Conservation (phyloP, 208 protist genomes). For the Naegleria fowleri region DNA sequence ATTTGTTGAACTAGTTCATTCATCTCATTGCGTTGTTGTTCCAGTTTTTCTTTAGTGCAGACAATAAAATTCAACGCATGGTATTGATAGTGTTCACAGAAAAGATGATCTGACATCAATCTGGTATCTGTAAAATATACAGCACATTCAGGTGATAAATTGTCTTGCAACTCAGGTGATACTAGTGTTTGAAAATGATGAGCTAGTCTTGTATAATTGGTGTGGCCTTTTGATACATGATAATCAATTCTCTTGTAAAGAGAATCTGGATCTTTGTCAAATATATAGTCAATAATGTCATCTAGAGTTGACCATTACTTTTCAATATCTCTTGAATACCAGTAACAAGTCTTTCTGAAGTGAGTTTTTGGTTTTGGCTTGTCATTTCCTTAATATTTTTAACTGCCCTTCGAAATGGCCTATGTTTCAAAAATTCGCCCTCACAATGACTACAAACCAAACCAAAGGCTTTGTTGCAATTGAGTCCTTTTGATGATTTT, state of each 20-base stretch:
- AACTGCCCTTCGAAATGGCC: not conserved
- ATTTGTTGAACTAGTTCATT: not conserved
- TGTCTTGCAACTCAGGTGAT: not conserved
- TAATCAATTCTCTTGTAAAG: not conserved
- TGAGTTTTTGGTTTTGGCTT: not conserved
- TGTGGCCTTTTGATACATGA: not conserved
- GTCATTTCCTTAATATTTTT: not conserved
- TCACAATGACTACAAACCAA: not conserved
- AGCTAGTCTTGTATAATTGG: not conserved
- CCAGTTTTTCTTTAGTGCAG: not conserved
- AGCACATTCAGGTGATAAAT: not conserved
- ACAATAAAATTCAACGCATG: not conserved
- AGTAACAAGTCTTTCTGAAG: not conserved
- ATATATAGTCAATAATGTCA: not conserved
- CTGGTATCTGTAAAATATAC: not conserved
- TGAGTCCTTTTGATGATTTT: not conserved
- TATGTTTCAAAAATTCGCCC: not conserved
- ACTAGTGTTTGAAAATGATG: not conserved
- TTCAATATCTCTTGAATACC: not conserved
- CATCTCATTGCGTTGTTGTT: not conserved
- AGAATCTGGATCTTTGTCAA: not conserved
- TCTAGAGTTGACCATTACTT: not conserved
- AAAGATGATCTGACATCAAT: not conserved
- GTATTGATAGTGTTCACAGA: not conserved
- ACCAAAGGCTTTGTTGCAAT: not conserved